These are phyloP conservation scores for Helminthosporium solani DNA, from an alignment of 2,329 filamentous ascomycete genomes.

Conservation along the genomic window DNA sequence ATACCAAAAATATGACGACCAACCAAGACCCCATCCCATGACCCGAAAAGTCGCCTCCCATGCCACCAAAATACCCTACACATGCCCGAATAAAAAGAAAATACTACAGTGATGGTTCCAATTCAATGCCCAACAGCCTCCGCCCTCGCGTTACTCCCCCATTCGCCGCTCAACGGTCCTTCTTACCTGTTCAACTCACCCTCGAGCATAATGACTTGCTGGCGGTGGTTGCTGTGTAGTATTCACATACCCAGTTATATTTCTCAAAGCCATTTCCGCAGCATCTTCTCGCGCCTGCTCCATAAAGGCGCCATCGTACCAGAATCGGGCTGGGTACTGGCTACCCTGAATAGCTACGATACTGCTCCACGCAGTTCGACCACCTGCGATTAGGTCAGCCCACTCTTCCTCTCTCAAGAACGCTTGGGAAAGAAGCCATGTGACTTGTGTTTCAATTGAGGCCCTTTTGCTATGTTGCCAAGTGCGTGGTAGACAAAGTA, in stretches of 20 bases:
- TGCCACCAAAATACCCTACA: not conserved
- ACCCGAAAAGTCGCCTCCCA: not conserved
- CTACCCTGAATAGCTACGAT: conserved; percentile 27
- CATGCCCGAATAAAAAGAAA: not conserved
- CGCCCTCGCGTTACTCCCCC: too few relatives aligned
- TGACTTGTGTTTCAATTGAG: too few relatives aligned
- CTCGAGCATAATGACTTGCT: conserved; percentile 22
- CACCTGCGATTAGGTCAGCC: conserved; percentile 23
- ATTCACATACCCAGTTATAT: conserved; percentile 22
- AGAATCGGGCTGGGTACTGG: conserved; percentile 36
- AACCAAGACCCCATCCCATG: not conserved
- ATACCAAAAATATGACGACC: too few relatives aligned
- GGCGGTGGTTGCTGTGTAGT: conserved; percentile 21
- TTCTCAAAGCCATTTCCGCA: conserved; percentile 34
- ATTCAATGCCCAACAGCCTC: not conserved
- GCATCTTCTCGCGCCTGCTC: conserved; percentile 41
- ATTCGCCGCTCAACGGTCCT: too few relatives aligned
- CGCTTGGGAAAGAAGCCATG: too few relatives aligned
- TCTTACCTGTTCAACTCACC: too few relatives aligned
- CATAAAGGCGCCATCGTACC: conserved; percentile 38
- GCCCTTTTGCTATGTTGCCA: too few relatives aligned
- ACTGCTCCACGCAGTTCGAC: conserved; percentile 42
- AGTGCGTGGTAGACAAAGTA: not conserved
- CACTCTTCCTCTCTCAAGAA: too few relatives aligned
- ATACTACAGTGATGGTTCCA: not conserved